phyloP scores from a whole-genome alignment of 192 early-diverging fungal species.

The Coemansia sp. region DNA sequence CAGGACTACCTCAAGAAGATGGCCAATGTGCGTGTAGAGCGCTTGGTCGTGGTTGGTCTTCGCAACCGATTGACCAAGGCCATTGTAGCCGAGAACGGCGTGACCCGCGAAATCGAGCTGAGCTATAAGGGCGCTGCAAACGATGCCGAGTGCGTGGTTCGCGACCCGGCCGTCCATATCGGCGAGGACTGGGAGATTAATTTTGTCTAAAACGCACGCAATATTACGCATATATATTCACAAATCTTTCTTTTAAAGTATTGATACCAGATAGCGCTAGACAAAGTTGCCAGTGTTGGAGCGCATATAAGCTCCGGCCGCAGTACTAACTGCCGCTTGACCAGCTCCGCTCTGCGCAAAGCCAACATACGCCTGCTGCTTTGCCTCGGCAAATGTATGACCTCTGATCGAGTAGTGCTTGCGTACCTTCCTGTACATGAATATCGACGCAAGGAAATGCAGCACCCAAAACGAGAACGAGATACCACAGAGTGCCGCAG shows the following conservation, averaged over 20 bases:
- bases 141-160: constrained; percentile 33
- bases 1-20: constrained; percentile 18
- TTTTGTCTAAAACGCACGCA: constrained; percentile 12
- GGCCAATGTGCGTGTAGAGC: constrained; percentile 48
- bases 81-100: constrained; percentile 29
- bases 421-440: constrained; percentile 59
- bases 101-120: constrained; percentile 27
- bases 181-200: constrained; percentile 47
- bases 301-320: constrained; percentile 37
- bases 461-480: constrained; percentile 62
- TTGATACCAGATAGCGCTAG: constrained; percentile 4
- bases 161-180: constrained; percentile 50
- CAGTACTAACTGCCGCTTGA: constrained; percentile 35
- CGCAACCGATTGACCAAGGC: constrained; percentile 31
- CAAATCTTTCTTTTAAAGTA: not conserved
- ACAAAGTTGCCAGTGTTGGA: constrained; percentile 47
- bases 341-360: constrained; percentile 57
- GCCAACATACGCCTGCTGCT: constrained; percentile 58
- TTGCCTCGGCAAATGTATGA: constrained; percentile 71
- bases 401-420: constrained; percentile 66
- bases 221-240: not conserved
- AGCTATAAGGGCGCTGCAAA: constrained; percentile 15
- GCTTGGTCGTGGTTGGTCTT: constrained; percentile 43
- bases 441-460: constrained; percentile 60
- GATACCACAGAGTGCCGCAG: constrained; percentile 64